Evolutionary conservation across 805 yeast genomes (phyloP), one percentile per base, ranked within the genome.

Genomic region (Helenozyma rhizophorensis): DNA sequence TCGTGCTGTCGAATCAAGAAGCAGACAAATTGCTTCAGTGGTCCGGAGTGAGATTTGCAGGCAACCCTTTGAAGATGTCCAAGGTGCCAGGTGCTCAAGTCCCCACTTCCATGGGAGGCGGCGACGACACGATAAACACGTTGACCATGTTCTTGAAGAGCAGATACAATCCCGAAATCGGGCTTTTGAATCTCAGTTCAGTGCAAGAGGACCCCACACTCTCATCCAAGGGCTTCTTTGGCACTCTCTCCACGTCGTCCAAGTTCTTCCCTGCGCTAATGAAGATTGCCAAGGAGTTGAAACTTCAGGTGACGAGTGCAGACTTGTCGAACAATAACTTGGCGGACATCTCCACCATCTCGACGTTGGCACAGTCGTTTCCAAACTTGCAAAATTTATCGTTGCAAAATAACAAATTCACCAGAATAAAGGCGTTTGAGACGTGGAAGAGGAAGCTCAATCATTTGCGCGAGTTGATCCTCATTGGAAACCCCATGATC

Each of bases 261-360:
- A 93, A 90, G 57, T 80, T 88, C 72, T 87, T 90, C 56, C 83
- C 87, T 9, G 97, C 97, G 1, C 61, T 93, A 43, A 76, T 90
- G 83, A 84, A 82, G 53, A 59, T 90, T 7, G 95, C 95, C 1
- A 60, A 65, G 3, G 74, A 75, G 33, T 42, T 60, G 32, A 65
- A 65, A 35, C 40, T 66, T n/a, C 77, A 74, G 17, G 81, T 88
- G 4, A 81, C 79, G 19, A 80, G 87, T 36, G 75, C 89, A 6
- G 83, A 80, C 54, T 56, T 87, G 22, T 74, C 89, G 4, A 44
- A 47, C 29, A 93, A 64, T 54, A 69, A 70, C 34, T 57, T 93
- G 24, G 58, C 61, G 16, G 95, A 86, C 48, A 68, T 85, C 23
- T 51, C 58, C 19, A 58, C 72, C 16, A 65, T 89, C 16, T 61